Base-by-base conservation (phyloP, 129 eudicot genomes). In the Mikania micrantha region DNA sequence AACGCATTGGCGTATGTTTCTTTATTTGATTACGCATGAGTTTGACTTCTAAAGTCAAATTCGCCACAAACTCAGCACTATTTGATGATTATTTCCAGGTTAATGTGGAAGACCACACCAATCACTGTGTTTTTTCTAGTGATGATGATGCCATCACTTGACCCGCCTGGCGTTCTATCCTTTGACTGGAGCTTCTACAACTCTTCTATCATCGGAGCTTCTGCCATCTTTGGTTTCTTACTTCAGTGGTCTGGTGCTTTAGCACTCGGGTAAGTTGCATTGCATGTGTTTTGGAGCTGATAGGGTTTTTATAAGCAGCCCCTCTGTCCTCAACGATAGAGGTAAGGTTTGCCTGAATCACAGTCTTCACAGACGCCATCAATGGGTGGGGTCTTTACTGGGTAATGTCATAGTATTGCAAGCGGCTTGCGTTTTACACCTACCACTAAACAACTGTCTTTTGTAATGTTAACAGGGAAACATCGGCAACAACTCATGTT, bases 211-310 rank as follows among this genome's bases (percentile, higher is more conserved):
- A 88, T 92, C 22, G 85, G 85, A 10, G 81, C 84, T 68, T 92
- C 98, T 4, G 96, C 98, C 15, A 53, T 92, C 57, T 90, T 92
- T 52, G 98, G 98, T n/a, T 92, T 92, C 81, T 85, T 92, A 76
- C 96, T 92, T 72, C 98, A 92, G 72, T 92, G 98, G 98, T 92
- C 98, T 10, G 98, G 98, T 63, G 98, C 98, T 60, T 74, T 92
- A 10, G 98, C 98, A 35, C 98, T 92, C n/a, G 95, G 98, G 98
- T 92, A 52, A 61, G 86, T 79, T n/a, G n/a, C n/a, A n/a, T n/a
- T n/a, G n/a, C n/a, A n/a, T n/a, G n/a, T n/a, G n/a, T n/a, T n/a
- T n/a, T n/a, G n/a, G n/a, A n/a, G n/a, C n/a, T n/a, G n/a, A n/a
- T n/a, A n/a, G n/a, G n/a, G n/a, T n/a, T n/a, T n/a, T n/a, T n/a